These are phyloP conservation scores for Exsudoporus floridanus DNA, from an alignment of 1,284 basidiomycete genomes.

Conservation along the genomic window DNA sequence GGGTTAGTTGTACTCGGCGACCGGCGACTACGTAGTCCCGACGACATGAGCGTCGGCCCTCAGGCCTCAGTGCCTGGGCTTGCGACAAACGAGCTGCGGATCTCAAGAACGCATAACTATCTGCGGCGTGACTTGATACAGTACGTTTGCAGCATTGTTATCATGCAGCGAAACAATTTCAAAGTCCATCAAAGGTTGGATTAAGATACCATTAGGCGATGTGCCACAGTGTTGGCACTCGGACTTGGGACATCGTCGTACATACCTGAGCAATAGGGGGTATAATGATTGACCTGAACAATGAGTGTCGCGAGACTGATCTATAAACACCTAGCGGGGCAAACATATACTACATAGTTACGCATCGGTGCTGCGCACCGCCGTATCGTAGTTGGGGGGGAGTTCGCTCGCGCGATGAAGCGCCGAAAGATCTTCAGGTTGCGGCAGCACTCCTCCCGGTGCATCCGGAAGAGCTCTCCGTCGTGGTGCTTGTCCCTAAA, in stretches of 20 bases:
- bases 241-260: neutral
- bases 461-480: slow-evolving; percentile 14
- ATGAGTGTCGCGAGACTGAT: neutral
- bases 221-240: neutral
- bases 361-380: neutral
- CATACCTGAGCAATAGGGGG: neutral
- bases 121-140: too few species aligned
- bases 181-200: neutral
- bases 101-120: too few species aligned
- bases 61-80: too few species aligned
- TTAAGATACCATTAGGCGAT: neutral
- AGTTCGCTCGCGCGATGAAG: neutral
- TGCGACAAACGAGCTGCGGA: too few species aligned
- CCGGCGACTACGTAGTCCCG: too few species aligned
- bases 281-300: neutral
- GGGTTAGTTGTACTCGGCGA: too few species aligned
- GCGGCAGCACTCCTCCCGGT: neutral
- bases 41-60: too few species aligned
- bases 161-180: neutral
- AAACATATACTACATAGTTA: neutral
- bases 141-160: neutral
- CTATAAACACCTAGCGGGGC: neutral
- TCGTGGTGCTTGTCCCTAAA: neutral
- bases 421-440: neutral
- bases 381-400: slow-evolving; percentile 23